Base-by-base conservation (phyloP, 495 filamentous ascomycete genomes). In the Penicillium antarcticum region DNA sequence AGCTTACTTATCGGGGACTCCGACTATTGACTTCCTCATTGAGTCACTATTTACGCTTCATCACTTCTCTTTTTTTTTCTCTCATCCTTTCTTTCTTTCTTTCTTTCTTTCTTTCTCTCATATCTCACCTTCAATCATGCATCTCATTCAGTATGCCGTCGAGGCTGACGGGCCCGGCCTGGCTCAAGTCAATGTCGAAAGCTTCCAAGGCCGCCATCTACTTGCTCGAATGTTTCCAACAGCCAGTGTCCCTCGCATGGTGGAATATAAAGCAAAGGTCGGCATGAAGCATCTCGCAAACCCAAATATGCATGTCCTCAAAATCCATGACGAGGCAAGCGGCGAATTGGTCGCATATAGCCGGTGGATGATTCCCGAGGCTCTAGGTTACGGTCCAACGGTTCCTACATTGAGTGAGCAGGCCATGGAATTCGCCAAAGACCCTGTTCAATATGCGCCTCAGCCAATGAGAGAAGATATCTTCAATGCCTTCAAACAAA, bases 271-370 rank as follows among this genome's bases (percentile, higher is more conserved):
- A 45, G 35, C 49, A 7, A 32, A 52, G 16, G 39, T 58, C 14
- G 46, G 50, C n/a, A 60, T 63, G 56, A 62, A 62, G 44, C 58
- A 67, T 17, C 34, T 67, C 0, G 48, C 54, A 18, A 51, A 58
- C 23, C 64, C 61, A 10, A 44, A 58, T 31, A 60, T 55, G 43
- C 61, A 67, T 12, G 64, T 67, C 1, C 39, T 65, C 21, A 65
- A 62, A 39, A 24, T 56, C 6, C 34, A 34, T 9, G 58, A 65
- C 34, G 54, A 60, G 1, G 12, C 21, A 21, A 60, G 18, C 17
- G 53, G 52, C 21, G 48, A 51, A 10, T 29, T 60, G 9, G 50
- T 56, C 16, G 51, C 51, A 31, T 65, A 67, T 32, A 48, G 36
- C 2, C 58, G 64, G 10, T 67, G 64, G 64, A 26, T 40, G 1